Evolutionary conservation across 306 rosid species (phyloP).

Genomic region (Castanopsis chinensis): DNA sequence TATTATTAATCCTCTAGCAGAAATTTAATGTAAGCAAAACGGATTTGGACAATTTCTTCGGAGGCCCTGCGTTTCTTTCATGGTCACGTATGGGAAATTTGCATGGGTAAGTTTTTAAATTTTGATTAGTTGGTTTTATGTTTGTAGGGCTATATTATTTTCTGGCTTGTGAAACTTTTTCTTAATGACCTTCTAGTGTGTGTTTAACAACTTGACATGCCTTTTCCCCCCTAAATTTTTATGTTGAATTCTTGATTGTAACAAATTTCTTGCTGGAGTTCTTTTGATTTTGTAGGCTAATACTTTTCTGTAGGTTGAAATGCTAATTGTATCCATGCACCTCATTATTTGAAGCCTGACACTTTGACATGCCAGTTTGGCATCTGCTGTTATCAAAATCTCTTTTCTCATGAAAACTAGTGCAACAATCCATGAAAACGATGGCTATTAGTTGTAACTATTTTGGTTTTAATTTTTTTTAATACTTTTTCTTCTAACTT

Average conservation of each 20-base stretch:
- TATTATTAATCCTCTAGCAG: slow-evolving; percentile 41
- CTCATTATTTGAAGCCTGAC: slow-evolving; percentile 9
- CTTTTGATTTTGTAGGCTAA: slow-evolving; percentile 8
- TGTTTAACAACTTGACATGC: background rate
- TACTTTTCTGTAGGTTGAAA: slow-evolving; percentile 1
- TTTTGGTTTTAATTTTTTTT: background rate
- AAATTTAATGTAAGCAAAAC: slow-evolving; percentile 67
- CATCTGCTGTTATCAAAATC: slow-evolving; percentile 10
- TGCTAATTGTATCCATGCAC: slow-evolving; percentile 13
- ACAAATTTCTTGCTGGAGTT: slow-evolving; percentile 1
- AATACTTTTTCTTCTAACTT: background rate
- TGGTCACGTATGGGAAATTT: slow-evolving; percentile 97
- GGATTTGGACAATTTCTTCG: slow-evolving; percentile 81
- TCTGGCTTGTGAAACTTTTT: background rate
- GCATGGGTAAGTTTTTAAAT: slow-evolving; percentile 66
- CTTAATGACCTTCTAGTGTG: background rate
- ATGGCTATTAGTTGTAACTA: slow-evolving; percentile 5
- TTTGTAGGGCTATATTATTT: background rate
- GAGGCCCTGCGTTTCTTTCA: slow-evolving; percentile 96
- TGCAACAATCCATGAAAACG: slow-evolving; percentile 1
- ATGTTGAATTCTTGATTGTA: background rate
- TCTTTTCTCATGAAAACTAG: background rate
- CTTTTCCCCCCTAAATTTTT: background rate
- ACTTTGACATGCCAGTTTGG: slow-evolving; percentile 10
- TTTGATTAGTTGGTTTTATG: background rate